Conservation (phyloP, 2,329 filamentous ascomycete species). For the Monilinia laxa region DNA sequence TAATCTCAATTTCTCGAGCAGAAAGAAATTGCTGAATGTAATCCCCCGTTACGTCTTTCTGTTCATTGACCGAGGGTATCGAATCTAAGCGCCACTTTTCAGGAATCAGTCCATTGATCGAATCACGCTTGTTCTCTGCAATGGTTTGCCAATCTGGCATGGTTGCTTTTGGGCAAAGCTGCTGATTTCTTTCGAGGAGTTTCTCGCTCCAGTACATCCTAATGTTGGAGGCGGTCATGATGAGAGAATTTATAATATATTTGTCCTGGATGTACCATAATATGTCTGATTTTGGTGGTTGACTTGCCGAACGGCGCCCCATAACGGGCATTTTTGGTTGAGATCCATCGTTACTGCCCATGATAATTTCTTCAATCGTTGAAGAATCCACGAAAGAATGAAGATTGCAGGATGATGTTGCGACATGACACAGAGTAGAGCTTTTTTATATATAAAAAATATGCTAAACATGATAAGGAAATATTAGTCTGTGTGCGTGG, state of each 20-base stretch:
- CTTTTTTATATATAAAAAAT: background rate
- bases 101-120: conserved; percentile 55
- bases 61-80: conserved; percentile 44
- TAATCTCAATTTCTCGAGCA: conserved; percentile 57
- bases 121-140: conserved; percentile 54
- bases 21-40: conserved; percentile 58
- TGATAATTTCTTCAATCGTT: background rate
- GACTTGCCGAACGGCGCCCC: background rate
- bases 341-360: conserved; percentile 5
- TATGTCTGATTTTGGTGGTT: conserved; percentile 7
- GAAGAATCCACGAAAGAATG: background rate
- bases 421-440: background rate
- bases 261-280: background rate
- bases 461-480: conserved; percentile 7
- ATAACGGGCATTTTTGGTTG: conserved; percentile 6
- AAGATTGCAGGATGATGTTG: background rate
- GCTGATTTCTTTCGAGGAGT: background rate
- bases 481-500: background rate
- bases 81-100: conserved; percentile 53
- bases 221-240: background rate
- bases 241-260: conserved; percentile 11
- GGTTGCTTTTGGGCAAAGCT: background rate
- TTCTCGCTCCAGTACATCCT: conserved; percentile 7
- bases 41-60: conserved; percentile 55
- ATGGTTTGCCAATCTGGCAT: conserved; percentile 48